A percentile compares a stretch with the other conserved stretches of the same genome.
Conservation (phyloP, 345 rosid genomes). For the Syzygium aqueum region DNA sequence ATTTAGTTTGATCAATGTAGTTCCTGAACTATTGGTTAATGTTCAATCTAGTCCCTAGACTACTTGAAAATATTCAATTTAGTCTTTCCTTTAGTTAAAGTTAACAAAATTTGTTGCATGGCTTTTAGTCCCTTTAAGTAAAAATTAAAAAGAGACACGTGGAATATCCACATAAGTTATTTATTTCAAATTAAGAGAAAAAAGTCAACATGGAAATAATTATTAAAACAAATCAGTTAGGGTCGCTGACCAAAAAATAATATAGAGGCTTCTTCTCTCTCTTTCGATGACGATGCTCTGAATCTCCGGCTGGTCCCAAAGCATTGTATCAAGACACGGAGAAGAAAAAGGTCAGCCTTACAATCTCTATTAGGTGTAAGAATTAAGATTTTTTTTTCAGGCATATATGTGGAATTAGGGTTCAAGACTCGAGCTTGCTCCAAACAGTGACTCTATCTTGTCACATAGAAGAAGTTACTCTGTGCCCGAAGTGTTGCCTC, state of each 20-base stretch:
- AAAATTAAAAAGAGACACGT: neutral
- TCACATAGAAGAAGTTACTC: neutral
- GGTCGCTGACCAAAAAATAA: neutral
- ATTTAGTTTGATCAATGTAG: too few species aligned
- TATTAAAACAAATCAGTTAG: neutral
- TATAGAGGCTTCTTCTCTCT: neutral
- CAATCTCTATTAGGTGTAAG: neutral
- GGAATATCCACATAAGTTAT: neutral
- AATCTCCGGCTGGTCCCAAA: neutral
- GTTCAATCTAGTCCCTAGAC: too few species aligned
- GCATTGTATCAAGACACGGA: neutral
- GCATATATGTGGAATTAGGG: neutral
- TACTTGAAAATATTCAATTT: too few species aligned
- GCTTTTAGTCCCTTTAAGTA: too few species aligned
- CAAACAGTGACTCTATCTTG: neutral
- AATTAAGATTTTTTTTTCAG: neutral
- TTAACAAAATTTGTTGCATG: too few species aligned
- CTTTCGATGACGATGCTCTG: neutral
- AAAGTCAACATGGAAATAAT: neutral
- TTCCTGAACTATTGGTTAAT: too few species aligned
- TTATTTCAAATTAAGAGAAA: neutral
- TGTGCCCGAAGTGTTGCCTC: neutral
- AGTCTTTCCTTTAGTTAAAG: too few species aligned
- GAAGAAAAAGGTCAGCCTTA: neutral
- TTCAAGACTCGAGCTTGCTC: neutral